Evolutionary conservation across 2,329 filamentous ascomycete species (phyloP), one percentile per base, ranked within the genome.

Genomic region (Colletotrichum ledebouriae): DNA sequence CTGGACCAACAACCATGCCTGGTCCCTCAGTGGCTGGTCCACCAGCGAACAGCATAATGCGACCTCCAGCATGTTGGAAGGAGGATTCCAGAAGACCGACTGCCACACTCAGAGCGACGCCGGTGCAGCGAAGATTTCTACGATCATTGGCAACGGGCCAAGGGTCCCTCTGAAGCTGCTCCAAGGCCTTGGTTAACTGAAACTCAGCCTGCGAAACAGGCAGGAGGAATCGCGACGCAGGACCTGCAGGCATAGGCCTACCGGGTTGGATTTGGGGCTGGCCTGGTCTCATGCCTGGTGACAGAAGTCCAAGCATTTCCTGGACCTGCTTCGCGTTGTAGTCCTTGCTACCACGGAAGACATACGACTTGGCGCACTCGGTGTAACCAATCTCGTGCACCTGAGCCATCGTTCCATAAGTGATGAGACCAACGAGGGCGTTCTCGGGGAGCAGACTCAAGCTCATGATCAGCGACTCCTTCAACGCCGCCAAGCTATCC

Each of bases 281-380:
- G 62, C 89, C 89, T 25, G 94, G 94, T 72, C 96, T 90, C 71
- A 94, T 79, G 41, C 89, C 89, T 25, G 92, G 85, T 20, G 91
- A 87, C 55, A 90, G 85, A 62, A 98, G 86, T 33, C 94, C 96
- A 58, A 99, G 90, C 96, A 99, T 99, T 77, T 99, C 96, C 80
- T 98, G 95, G n/a, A 99, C 94, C 78, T 98, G 94, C 83, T 98
- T 98, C 61, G 94, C 93, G n/a, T 90, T 87, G 80, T 99, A 99
- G 76, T 99, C 96, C 84, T 98, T 99, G 85, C 90, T 98, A 44
- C 96, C 96, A 64, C 95, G 90, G 86, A 99, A 99, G 47, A 99
- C 96, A 76, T 98, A 99, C 6, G 95, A 98, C 82, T 98, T 99
- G 72, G 96, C 94, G 81, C 96, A 99, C 81, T 98, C 96, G 63